phyloP scores from a whole-genome alignment of 306 rosid genomes.

The Vigna radiata region DNA sequence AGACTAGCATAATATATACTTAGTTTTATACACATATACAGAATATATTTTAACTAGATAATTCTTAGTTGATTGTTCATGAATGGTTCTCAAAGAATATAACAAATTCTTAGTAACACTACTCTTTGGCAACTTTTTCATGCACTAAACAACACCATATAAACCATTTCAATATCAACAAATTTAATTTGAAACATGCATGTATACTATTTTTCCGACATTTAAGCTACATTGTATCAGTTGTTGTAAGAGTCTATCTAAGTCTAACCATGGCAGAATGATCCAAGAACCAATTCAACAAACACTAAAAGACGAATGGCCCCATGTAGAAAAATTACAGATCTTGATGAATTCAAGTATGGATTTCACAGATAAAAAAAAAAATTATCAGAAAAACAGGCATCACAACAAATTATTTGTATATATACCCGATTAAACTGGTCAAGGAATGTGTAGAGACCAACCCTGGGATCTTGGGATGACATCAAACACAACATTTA shows the following conservation, averaged over 20 bases:
- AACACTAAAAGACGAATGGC: background rate
- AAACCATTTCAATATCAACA: background rate
- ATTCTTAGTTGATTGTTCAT: background rate
- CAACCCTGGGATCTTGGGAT: constrained; percentile 66
- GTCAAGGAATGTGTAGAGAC: constrained; percentile 74
- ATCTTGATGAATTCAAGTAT: background rate
- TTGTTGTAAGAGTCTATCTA: background rate
- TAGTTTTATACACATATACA: background rate
- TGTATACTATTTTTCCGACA: background rate
- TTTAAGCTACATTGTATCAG: background rate
- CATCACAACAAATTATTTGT: background rate
- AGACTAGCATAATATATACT: no score
- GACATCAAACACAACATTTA: constrained; percentile 73
- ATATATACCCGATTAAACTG: constrained; percentile 77
- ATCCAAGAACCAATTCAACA: background rate
- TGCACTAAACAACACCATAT: background rate
- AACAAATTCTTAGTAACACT: background rate
- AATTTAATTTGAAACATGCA: background rate
- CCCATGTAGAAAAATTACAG: background rate
- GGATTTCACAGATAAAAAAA: background rate
- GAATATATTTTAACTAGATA: background rate
- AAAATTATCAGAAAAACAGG: background rate
- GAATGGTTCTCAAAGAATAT: background rate
- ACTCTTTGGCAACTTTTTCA: background rate
- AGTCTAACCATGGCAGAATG: no score